Conservation (phyloP, 2,329 filamentous ascomycete species). For the Falciphora oryzae region DNA sequence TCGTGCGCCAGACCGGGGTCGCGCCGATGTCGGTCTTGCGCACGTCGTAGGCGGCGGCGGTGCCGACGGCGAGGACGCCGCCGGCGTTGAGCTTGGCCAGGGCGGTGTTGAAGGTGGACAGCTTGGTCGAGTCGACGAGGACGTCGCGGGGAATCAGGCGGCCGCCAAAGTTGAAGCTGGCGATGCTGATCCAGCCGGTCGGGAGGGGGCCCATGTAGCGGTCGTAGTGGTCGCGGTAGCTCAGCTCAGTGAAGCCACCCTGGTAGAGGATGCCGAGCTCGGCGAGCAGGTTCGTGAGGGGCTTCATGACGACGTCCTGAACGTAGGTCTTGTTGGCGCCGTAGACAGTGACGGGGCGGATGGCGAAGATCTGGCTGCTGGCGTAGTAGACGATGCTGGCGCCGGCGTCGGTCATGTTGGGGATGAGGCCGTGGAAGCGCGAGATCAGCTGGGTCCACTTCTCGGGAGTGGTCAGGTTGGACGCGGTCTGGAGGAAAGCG, state of each 20-base stretch:
- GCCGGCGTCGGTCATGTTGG: conserved; percentile 7
- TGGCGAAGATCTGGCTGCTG: neutral
- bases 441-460: neutral
- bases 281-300: neutral
- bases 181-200: conserved; percentile 10
- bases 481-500: neutral
- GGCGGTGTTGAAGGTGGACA: neutral
- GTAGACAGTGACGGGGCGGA: neutral
- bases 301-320: neutral
- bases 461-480: neutral
- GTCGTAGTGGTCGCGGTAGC: conserved; percentile 1
- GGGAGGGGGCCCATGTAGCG: conserved; percentile 3
- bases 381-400: neutral
- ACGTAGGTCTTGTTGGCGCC: neutral
- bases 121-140: neutral
- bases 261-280: conserved; percentile 1
- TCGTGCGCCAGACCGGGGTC: conserved; percentile 14
- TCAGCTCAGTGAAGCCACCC: neutral
- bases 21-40: conserved; percentile 1
- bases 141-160: conserved; percentile 6
- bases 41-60: neutral
- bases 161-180: conserved; percentile 9
- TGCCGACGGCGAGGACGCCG: neutral
- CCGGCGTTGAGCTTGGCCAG: neutral
- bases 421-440: conserved; percentile 1